Evolutionary conservation across 352 stramenopile species (phyloP), one percentile per base, ranked within the genome.

Genomic region (Porosira glacialis): DNA sequence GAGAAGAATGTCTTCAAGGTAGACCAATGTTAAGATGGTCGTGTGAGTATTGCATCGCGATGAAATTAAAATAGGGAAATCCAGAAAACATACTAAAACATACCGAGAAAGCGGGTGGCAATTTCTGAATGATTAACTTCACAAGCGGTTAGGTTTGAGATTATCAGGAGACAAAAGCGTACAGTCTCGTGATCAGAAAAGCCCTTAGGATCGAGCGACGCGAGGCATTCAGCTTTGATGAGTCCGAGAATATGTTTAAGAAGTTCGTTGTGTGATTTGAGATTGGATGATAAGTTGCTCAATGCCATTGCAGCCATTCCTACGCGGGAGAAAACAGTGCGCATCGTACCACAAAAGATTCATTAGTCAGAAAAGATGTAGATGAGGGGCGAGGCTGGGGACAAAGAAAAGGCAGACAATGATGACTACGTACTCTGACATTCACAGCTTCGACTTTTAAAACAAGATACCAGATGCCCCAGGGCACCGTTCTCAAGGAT

Each of bases 241-340:
- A 94, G 87, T 48, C 89, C 85, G 7, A 98, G 84, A 15, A 97
- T 89, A 35, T 88, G 75, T 48, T 87, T 61, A 3, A 98, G 74
- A 78, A 98, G 90, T 69, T 96, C 93, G 0, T 85, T 70, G 63
- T 97, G 94, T 62, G 97, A 96, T 38, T 95, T 95, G 0, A 97
- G 79, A 73, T 97, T 97, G 19, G 92, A 96, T 19, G 88, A 93
- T 17, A 98, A 67, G 61, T 98, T 98, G 50, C 90, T 96, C 26
- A 98, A 73, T 33, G 94, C 93, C 94, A 98, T 97, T 33, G 93
- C 89, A 2, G 93, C 92, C 94, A 98, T 98, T 39, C 94, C 87
- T n/a, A n/a, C n/a, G n/a, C n/a, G n/a, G n/a, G n/a, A n/a, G n/a
- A n/a, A n/a, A n/a, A n/a, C n/a, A n/a, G n/a, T n/a, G n/a, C n/a